Base-by-base conservation (phyloP, 768 basidiomycete genomes). In the Trametes elegans region DNA sequence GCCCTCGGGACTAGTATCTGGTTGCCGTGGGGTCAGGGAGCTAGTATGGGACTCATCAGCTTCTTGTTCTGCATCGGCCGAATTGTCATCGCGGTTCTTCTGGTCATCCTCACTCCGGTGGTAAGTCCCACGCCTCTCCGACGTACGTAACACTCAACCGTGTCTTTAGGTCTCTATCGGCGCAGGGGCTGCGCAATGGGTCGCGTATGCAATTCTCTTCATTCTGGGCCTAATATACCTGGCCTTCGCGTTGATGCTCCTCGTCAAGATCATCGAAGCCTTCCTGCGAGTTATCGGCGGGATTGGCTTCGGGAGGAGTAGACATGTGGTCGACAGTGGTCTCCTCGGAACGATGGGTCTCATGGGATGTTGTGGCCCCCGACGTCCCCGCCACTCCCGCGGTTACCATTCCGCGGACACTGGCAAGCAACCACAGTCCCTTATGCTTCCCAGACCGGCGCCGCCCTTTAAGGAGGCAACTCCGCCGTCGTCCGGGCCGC, bases 21-120 rank as follows among this genome's bases (percentile, higher is more conserved):
- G 93, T 79, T 97, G 55, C 95, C 95, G 16, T 99, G 96, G 96
- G 93, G 92, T 27, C 88, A 88, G 49, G 93, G 96, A 1, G 93
- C 96, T 2, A 90, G 93, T 58, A 98, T 98, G 97, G 96, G 95
- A 13, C 77, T 94, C 31, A 87, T 96, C 55, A 93, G 91, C 68
- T 98, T 98, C 76, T 74, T 97, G 64, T 88, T 96, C 64, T 93
- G 92, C 55, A 90, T 96, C 5, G 85, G 90, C 19, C 79, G 96
- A 60, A 95, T 97, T 63, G 85, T 94, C 24, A 81, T 93, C 21
- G 89, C 91, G 2, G 93, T 98, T 13, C 71, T 99, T 29, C 76
- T 98, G 41, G 89, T 99, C 62, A 91, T 98, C 60, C 73, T 99
- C 45, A 88, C 89, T 14, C 90, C 93, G 24, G 82, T 87, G 58